phyloP scores from a whole-genome alignment of 306 rosid species.

The Cucumis sativus region Cucumber_9930_V3 NC_026655.2:2088501-2089000 shows the following conservation, averaged over 20 bases:
- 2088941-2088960: neutral
- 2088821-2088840: conserved; percentile 49
- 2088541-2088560: conserved; percentile 41
- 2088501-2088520: neutral
- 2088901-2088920: conserved; percentile 51
- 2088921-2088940: neutral
- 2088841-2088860: conserved; percentile 74
- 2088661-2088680: conserved; percentile 69
- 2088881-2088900: conserved; percentile 70
- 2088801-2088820: conserved; percentile 56
- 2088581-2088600: conserved; percentile 82
- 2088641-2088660: conserved; percentile 85
- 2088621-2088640: conserved; percentile 82
- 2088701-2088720: neutral
- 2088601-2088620: conserved; percentile 55
- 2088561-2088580: conserved; percentile 72
- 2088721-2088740: neutral
- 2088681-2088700: neutral
- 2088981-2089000: conserved; percentile 13
- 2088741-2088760: neutral
- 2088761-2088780: neutral
- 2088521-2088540: conserved; percentile 13
- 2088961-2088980: neutral
- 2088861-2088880: conserved; percentile 50
- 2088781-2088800: neutral